phyloP scores from a whole-genome alignment of 352 stramenopile genomes.

The Pythium graminicola region DNA sequence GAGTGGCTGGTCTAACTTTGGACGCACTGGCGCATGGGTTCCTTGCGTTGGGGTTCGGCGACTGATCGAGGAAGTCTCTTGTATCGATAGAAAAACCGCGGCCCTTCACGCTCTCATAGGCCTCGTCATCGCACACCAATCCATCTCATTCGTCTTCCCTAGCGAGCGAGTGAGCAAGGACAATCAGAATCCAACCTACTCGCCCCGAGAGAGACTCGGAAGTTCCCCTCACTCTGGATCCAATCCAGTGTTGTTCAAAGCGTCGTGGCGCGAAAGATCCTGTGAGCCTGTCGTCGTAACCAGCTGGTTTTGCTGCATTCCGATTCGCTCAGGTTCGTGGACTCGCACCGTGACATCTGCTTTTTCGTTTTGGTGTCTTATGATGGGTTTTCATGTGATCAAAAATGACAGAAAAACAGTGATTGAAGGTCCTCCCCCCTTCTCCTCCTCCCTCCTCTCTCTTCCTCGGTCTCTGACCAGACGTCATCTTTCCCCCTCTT shows the following conservation, averaged over 20 bases:
- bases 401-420: conserved; percentile 20
- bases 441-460: background rate
- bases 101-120: background rate
- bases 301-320: conserved; percentile 21
- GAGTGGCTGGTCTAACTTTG: conserved; percentile 6
- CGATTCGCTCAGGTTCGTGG: conserved; percentile 5
- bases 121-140: too few species aligned
- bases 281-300: conserved; percentile 12
- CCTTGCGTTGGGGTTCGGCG: conserved; percentile 11
- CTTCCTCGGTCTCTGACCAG: conserved; percentile 11
- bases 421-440: conserved; percentile 13
- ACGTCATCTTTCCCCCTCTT: background rate
- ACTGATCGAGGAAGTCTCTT: conserved; percentile 24
- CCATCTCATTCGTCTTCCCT: background rate
- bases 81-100: conserved; percentile 15
- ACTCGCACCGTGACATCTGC: conserved; percentile 10
- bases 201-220: conserved; percentile 8
- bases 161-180: background rate
- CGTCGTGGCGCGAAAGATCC: conserved; percentile 14
- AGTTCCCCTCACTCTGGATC: background rate
- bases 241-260: too few species aligned
- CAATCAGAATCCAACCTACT: background rate
- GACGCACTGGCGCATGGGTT: background rate
- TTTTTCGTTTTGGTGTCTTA: conserved; percentile 2
- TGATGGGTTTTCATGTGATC: conserved; percentile 8